These are phyloP conservation scores for Claviceps sp. DNA, from an alignment of 2,329 filamentous ascomycete species.

Conservation along the genomic window DNA sequence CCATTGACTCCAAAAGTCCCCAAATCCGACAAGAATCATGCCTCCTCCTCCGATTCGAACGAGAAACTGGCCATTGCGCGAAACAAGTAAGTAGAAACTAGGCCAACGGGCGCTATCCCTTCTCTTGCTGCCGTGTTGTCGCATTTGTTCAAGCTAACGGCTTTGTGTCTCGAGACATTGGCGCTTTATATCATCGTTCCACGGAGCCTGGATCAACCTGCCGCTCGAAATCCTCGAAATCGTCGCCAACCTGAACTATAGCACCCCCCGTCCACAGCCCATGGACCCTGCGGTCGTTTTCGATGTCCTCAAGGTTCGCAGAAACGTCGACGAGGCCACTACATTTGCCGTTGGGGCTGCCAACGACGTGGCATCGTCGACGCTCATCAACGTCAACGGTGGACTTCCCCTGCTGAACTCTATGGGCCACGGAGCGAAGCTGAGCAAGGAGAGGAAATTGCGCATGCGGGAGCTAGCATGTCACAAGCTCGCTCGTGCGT, in stretches of 20 bases:
- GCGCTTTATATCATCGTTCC: constrained; percentile 73
- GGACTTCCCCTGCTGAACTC: constrained; percentile 10
- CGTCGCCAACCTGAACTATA: constrained; percentile 68
- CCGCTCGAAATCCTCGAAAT: constrained; percentile 67
- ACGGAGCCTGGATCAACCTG: constrained; percentile 72
- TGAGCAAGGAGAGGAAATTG: constrained; percentile 65
- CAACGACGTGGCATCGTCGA: constrained; percentile 55
- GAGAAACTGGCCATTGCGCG: not conserved
- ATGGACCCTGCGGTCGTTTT: constrained; percentile 73
- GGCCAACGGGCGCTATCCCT: not conserved
- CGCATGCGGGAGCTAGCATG: constrained; percentile 71
- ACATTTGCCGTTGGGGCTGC: constrained; percentile 65
- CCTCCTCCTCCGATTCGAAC: not conserved
- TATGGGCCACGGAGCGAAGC: constrained; percentile 39
- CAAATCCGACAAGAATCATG: not conserved
- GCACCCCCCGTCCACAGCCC: constrained; percentile 59
- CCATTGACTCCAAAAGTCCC: not conserved
- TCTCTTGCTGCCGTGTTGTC: not conserved
- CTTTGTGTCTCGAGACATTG: constrained; percentile 47
- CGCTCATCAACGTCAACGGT: constrained; percentile 42
- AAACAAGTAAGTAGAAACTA: not conserved
- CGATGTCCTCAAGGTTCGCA: constrained; percentile 71
- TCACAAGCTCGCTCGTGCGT: constrained; percentile 63
- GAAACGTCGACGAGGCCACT: constrained; percentile 67
- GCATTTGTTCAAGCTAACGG: not conserved